Percentiles rank a stretch among this genome's conserved stretches.
These are phyloP conservation scores for Clavariopsis aquatica DNA, from an alignment of 495 filamentous ascomycete species.

Conservation along the genomic window DNA sequence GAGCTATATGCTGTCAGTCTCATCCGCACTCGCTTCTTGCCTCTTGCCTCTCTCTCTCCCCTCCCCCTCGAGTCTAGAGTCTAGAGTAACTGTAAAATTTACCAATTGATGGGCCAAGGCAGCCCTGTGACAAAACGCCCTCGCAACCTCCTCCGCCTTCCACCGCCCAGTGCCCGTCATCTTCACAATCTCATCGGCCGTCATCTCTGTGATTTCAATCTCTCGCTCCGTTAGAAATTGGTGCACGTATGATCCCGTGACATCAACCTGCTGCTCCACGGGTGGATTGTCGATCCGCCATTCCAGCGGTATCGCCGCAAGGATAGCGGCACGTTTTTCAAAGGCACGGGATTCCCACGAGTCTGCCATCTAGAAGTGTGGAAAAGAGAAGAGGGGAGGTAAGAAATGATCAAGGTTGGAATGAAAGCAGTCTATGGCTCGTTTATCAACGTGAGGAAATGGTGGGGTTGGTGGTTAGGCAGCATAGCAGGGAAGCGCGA, in stretches of 20 bases:
- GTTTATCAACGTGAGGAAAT: too few relatives aligned
- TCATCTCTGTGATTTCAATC: conserved; percentile 50
- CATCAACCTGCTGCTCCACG: conserved; percentile 56
- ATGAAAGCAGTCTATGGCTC: too few relatives aligned
- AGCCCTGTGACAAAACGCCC: conserved; percentile 47
- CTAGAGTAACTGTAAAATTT: conserved; percentile 10
- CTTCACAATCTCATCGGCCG: conserved; percentile 44
- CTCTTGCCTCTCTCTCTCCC: not conserved
- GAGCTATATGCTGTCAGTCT: conserved; percentile 17
- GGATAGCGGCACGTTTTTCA: conserved; percentile 55
- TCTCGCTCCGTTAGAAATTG: conserved; percentile 58
- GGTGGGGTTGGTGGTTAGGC: too few relatives aligned
- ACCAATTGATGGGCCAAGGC: conserved; percentile 53
- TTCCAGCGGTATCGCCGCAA: conserved; percentile 57
- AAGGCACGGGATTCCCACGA: conserved; percentile 24
- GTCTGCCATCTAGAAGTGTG: conserved; percentile 6
- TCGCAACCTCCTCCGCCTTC: conserved; percentile 47
- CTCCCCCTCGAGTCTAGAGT: not conserved
- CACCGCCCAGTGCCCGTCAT: conserved; percentile 42
- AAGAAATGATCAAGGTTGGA: too few relatives aligned
- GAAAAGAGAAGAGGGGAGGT: too few relatives aligned
- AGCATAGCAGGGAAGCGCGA: too few relatives aligned
- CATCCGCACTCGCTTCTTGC: not conserved
- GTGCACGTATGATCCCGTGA: conserved; percentile 62
- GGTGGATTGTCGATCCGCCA: conserved; percentile 58